Evolutionary conservation across 305 asterid genomes (phyloP).

Genomic region (Petunia hybrid): DNA sequence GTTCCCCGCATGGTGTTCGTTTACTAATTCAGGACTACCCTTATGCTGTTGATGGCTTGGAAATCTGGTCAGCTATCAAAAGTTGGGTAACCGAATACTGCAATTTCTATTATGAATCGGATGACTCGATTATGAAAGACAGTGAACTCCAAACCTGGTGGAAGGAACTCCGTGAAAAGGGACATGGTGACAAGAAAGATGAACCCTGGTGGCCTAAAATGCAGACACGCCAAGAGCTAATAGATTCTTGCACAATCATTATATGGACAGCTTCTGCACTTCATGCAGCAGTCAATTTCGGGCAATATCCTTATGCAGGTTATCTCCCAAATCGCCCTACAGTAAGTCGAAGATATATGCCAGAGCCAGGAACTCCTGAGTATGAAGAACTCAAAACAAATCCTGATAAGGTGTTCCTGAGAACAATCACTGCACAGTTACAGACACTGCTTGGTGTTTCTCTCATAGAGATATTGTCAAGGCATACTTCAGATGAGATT

Average conservation of each 20-base stretch:
- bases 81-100: constrained; percentile 38
- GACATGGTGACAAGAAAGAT: too few relatives aligned
- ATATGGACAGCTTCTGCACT: constrained; percentile 79
- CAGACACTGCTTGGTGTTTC: too few relatives aligned
- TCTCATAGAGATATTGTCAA: constrained; percentile 48
- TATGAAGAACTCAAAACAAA: too few relatives aligned
- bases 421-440: too few relatives aligned
- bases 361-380: constrained; percentile 47
- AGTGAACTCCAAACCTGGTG: constrained; percentile 45
- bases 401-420: too few relatives aligned
- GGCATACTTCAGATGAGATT: constrained; percentile 78
- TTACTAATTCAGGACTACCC: constrained; percentile 83
- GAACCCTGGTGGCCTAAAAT: too few relatives aligned
- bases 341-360: constrained; percentile 69
- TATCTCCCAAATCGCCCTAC: constrained; percentile 63
- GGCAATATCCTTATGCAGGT: too few relatives aligned
- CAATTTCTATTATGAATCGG: constrained; percentile 56
- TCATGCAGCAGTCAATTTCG: too few relatives aligned
- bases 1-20: constrained; percentile 58
- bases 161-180: too few relatives aligned
- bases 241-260: constrained; percentile 59
- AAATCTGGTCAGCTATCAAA: constrained; percentile 81
- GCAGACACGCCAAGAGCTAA: too few relatives aligned
- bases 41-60: constrained; percentile 82
- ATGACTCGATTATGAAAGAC: constrained; percentile 54